These are phyloP conservation scores for Solanum gandarillasii DNA, from an alignment of 257 asterid genomes.

Conservation along the genomic window DNA sequence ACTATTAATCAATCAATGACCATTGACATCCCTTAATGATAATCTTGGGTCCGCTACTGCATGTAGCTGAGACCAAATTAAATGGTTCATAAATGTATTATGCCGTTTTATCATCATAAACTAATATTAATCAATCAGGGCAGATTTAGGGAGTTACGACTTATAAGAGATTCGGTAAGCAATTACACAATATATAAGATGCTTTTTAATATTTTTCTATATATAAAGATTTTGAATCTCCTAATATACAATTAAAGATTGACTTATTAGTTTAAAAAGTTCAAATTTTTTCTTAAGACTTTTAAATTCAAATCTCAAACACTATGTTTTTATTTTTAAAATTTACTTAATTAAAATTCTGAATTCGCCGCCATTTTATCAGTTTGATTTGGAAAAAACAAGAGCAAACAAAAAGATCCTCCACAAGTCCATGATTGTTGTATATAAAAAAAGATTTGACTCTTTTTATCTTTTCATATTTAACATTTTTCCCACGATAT, in stretches of 20 bases:
- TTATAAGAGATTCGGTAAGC: too few species aligned
- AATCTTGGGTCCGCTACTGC: fast-evolving
- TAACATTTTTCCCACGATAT: background rate
- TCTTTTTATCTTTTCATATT: background rate
- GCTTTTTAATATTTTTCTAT: too few species aligned
- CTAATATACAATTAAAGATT: background rate
- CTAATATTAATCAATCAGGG: too few species aligned
- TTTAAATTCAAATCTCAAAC: background rate
- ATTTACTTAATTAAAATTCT: too few species aligned
- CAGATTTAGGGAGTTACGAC: background rate
- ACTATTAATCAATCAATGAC: background rate
- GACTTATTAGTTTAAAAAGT: background rate
- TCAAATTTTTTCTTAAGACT: too few species aligned
- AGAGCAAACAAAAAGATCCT: background rate
- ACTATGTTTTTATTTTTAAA: too few species aligned
- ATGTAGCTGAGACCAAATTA: background rate
- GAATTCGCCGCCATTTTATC: too few species aligned
- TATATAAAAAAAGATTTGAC: background rate
- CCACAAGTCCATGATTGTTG: background rate
- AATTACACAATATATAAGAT: background rate
- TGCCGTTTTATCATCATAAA: background rate
- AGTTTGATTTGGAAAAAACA: background rate
- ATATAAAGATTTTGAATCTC: background rate
- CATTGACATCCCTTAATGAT: too few species aligned
- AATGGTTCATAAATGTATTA: too few species aligned